Percentiles rank a stretch among this genome's conserved stretches.
Evolutionary conservation across 495 filamentous ascomycete species (phyloP).

Genomic region (Podospora appendiculata): DNA sequence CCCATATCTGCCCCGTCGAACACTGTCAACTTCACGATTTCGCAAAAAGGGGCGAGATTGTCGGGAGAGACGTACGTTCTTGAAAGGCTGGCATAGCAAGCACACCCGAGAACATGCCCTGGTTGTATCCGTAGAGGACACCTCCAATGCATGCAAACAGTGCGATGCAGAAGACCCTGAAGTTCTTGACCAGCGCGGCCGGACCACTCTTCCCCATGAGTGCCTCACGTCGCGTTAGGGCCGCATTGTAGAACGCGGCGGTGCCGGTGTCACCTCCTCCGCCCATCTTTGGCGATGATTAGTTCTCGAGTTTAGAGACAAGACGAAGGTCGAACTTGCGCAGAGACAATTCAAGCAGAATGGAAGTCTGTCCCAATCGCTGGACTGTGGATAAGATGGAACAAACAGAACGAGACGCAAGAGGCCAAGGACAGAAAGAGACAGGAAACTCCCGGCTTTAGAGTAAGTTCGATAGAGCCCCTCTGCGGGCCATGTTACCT

Average conservation of each 20-base stretch:
- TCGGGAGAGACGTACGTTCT: conserved; percentile 24
- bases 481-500: conserved; percentile 9
- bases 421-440: background rate
- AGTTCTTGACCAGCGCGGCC: conserved; percentile 57
- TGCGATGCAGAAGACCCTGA: conserved; percentile 63
- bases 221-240: conserved; percentile 54
- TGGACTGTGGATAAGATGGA: background rate
- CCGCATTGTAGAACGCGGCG: conserved; percentile 50
- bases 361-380: background rate
- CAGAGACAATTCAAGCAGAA: background rate
- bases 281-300: conserved; percentile 17
- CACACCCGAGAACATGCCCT: conserved; percentile 72
- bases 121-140: conserved; percentile 59
- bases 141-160: conserved; percentile 75
- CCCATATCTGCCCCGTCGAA: conserved; percentile 46
- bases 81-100: conserved; percentile 54
- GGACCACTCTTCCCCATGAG: conserved; percentile 60
- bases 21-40: background rate
- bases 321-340: background rate
- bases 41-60: too few species aligned
- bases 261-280: conserved; percentile 27
- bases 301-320: background rate
- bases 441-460: conserved; percentile 1
- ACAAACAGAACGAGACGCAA: background rate
- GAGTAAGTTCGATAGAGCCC: background rate